These are phyloP conservation scores for Didymella sp. DNA, from an alignment of 2,329 filamentous ascomycete species.

Conservation along the genomic window DNA sequence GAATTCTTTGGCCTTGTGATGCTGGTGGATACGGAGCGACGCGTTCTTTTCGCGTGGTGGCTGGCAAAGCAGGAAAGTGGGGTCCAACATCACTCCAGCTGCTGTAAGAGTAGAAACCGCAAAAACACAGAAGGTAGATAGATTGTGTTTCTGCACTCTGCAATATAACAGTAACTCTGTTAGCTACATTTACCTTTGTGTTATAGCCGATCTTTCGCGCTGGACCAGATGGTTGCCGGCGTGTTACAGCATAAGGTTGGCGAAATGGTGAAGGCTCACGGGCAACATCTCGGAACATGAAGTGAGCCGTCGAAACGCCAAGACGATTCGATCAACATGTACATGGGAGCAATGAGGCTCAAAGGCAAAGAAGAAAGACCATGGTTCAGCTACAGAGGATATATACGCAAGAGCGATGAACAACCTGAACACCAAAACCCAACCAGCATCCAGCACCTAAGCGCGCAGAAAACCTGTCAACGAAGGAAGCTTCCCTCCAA, in stretches of 20 bases:
- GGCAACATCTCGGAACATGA: background rate
- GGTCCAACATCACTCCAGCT: background rate
- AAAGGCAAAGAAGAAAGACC: background rate
- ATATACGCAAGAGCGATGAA: background rate
- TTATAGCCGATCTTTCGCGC: too few species aligned
- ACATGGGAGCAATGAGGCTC: background rate
- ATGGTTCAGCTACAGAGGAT: background rate
- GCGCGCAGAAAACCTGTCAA: conserved; percentile 5
- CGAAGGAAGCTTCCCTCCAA: conserved; percentile 9
- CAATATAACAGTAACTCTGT: too few species aligned
- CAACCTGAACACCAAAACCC: background rate
- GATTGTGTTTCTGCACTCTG: too few species aligned
- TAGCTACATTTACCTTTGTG: too few species aligned
- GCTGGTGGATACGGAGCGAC: background rate
- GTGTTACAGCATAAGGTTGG: too few species aligned
- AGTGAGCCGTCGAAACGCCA: background rate
- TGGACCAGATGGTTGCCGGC: too few species aligned
- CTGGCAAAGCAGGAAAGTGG: conserved; percentile 10
- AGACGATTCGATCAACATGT: background rate
- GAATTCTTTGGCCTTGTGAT: background rate
- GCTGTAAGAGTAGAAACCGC: too few species aligned
- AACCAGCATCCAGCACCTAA: background rate
- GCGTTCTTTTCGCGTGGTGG: conserved; percentile 1
- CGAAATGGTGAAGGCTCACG: too few species aligned
- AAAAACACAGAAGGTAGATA: too few species aligned